These are phyloP conservation scores for Ceratocystis variospora DNA, from an alignment of 2,329 filamentous ascomycete species.

Conservation along the genomic window DNA sequence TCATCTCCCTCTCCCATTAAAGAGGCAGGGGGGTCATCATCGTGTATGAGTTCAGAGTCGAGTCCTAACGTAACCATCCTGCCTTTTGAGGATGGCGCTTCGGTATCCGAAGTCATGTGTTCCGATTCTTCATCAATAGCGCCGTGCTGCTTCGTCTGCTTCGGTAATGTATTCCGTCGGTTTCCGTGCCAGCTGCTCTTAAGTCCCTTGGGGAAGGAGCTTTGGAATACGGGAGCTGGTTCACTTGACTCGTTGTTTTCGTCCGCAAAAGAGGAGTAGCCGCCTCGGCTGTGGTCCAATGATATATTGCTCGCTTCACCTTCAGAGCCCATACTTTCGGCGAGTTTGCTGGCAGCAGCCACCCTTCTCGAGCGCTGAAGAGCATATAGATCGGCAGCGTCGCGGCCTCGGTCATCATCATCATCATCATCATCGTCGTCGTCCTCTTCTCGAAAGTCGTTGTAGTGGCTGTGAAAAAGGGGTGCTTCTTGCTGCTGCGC, in stretches of 20 bases:
- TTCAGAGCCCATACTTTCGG: constrained; percentile 74
- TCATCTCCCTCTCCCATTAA: constrained; percentile 43
- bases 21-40: constrained; percentile 47
- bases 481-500: constrained; percentile 64
- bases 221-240: constrained; percentile 12
- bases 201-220: constrained; percentile 33
- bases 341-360: constrained; percentile 69
- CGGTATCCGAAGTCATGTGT: constrained; percentile 26
- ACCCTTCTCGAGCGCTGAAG: constrained; percentile 79
- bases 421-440: constrained; percentile 91
- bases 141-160: constrained; percentile 21
- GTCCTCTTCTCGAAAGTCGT: constrained; percentile 84
- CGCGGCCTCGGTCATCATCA: constrained; percentile 75
- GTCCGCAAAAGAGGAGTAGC: constrained; percentile 28
- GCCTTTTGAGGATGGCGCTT: constrained; percentile 31
- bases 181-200: constrained; percentile 49
- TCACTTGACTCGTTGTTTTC: constrained; percentile 22
- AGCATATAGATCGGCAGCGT: constrained; percentile 88
- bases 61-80: constrained; percentile 82
- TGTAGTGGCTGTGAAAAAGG: constrained; percentile 82
- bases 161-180: constrained; percentile 1
- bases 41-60: constrained; percentile 46
- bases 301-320: constrained; percentile 49
- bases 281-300: constrained; percentile 33
- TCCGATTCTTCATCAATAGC: constrained; percentile 31